A percentile compares a stretch with the other conserved stretches of the same genome.
These are phyloP conservation scores for Eucalyptus leucophloia DNA, from an alignment of 345 rosid genomes.

Conservation along the genomic window DNA sequence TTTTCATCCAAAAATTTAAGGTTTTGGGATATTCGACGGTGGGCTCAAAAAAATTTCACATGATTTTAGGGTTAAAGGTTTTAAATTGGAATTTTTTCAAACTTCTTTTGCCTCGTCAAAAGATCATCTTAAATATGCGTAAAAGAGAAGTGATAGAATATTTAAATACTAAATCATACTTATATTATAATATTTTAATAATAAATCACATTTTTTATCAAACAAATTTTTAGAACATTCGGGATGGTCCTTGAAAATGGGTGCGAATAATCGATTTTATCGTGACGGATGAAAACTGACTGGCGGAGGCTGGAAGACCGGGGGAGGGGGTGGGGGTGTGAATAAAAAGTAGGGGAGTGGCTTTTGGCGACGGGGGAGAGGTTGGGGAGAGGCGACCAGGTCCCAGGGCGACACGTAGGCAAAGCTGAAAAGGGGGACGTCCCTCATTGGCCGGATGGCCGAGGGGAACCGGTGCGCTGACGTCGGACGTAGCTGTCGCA, in stretches of 20 bases:
- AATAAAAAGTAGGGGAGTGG: not conserved
- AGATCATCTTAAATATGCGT: no score
- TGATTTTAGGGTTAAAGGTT: no score
- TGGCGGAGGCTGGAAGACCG: not conserved
- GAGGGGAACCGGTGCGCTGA: not conserved
- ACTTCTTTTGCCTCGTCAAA: no score
- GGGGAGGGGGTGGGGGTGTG: not conserved
- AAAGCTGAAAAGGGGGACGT: not conserved
- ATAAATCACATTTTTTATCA: not conserved
- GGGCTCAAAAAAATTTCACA: no score
- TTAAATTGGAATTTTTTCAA: no score
- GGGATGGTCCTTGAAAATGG: not conserved
- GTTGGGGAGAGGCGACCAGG: not conserved
- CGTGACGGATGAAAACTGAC: not conserved
- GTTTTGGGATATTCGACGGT: accelerated
- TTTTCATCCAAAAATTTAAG: no score
- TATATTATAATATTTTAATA: no score
- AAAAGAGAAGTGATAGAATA: no score
- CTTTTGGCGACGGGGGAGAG: not conserved
- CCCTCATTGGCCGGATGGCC: not conserved
- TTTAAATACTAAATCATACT: no score
- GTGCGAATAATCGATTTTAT: not conserved
- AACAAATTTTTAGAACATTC: no score
- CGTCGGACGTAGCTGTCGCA: not conserved
- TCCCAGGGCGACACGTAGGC: not conserved